These are phyloP conservation scores for Cercospora citrullina DNA, from an alignment of 2,329 filamentous ascomycete genomes.

Conservation along the genomic window DNA sequence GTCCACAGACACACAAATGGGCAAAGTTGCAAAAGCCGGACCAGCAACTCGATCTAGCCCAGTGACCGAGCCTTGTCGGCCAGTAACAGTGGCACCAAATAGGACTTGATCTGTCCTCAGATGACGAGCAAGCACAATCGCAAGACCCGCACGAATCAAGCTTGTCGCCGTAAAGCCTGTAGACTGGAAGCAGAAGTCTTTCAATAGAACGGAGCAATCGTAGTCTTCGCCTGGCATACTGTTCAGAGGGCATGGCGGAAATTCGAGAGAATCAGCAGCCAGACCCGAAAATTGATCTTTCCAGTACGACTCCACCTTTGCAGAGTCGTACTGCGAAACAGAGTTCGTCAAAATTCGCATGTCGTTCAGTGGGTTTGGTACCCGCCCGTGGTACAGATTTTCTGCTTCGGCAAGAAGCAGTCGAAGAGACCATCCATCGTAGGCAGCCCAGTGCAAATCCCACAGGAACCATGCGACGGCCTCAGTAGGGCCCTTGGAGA, in stretches of 20 bases:
- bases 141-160: not conserved
- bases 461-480: not conserved
- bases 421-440: not conserved
- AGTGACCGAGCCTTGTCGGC: not conserved
- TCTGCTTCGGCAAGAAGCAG: not conserved
- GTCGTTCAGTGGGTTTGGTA: not conserved
- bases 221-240: not conserved
- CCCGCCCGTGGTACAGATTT: not conserved
- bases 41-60: not conserved
- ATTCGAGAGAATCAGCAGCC: not conserved
- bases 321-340: not conserved
- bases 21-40: not conserved
- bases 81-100: not conserved
- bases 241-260: not conserved
- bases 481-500: not conserved
- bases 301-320: not conserved
- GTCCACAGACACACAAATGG: not conserved
- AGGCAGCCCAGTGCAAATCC: not conserved
- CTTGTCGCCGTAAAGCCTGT: not conserved
- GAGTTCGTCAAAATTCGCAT: not conserved
- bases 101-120: not conserved
- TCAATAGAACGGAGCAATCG: not conserved
- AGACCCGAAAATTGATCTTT: not conserved
- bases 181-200: not conserved
- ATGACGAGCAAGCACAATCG: not conserved